Evolutionary conservation across 2,329 filamentous ascomycete species (phyloP), one percentile per base, ranked within the genome.

Genomic region (Tolypocladium paradoxum): DNA sequence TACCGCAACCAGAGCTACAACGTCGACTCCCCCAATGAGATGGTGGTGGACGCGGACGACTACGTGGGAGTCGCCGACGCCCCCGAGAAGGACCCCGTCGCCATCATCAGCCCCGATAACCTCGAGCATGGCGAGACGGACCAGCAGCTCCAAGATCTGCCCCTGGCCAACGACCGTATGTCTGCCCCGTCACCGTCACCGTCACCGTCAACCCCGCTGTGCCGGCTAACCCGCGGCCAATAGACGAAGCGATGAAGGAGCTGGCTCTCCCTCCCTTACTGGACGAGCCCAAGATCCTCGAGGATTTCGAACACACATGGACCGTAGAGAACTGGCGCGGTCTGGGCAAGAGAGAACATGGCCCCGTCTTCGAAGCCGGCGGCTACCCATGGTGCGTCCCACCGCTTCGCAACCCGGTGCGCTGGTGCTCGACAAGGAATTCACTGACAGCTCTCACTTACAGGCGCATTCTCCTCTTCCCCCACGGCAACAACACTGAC

Each of bases 401-500:
- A 33, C 40, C 46, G 18, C 22, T 20, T 45, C 55, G 43, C 38
- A n/a, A 20, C 27, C 4, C 12, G 9, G 18, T 29, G 43, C 6
- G 43, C 14, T 31, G 7, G 27, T 47, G 16, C 29, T 47, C 9
- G 9, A 20, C 11, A 18, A 6, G 9, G 7, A 24, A 2, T 14
- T 12, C 7, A 35, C 46, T 24, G 46, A 49, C 51, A 3, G 6
- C 40, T 18, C 8, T 35, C 38, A 6, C 20, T 48, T 12, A 24
- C 57, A 91, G 87, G 93, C 87, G 92, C 63, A 86, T 97, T 62
- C 80, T 99, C 16, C 90, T 99, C 67, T 99, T 99, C 65, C 92
- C 93, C 0, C 90, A 85, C 58, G 93, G 93, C 50, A 99, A 99
- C 68, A 92, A 95, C 60, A 88, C 91, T 53, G 92, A 97, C 60